Evolutionary conservation across 768 basidiomycete species (phyloP).

Genomic region (Suillus lakei): DNA sequence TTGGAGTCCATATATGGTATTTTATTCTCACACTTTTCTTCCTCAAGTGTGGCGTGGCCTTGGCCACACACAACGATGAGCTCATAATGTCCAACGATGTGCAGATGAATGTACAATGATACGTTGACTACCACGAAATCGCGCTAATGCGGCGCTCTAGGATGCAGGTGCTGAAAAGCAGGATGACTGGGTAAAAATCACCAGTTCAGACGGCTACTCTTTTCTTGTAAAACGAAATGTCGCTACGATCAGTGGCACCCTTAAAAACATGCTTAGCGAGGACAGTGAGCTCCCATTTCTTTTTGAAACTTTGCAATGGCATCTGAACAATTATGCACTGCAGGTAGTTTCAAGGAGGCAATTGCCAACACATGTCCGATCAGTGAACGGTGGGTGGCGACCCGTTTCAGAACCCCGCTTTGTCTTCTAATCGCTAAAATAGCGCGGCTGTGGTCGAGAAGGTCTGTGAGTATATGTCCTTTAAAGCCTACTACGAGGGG

Average conservation of each 20-base stretch:
- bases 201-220: conserved; percentile 79
- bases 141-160: conserved; percentile 6
- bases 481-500: conserved; percentile 80
- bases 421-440: neutral
- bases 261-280: conserved; percentile 79
- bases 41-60: neutral
- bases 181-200: conserved; percentile 75
- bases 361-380: conserved; percentile 70
- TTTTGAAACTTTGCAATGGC: conserved; percentile 12
- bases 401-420: neutral
- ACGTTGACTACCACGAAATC: neutral
- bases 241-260: conserved; percentile 78
- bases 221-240: conserved; percentile 80
- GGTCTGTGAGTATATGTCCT: conserved; percentile 87
- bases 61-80: conserved; percentile 5
- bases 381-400: conserved; percentile 63
- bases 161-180: conserved; percentile 17
- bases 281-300: conserved; percentile 52
- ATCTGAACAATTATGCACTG: conserved; percentile 11
- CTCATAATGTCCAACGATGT: conserved; percentile 25
- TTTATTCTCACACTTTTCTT: conserved; percentile 24
- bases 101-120: conserved; percentile 23
- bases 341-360: conserved; percentile 80
- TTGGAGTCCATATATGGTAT: conserved; percentile 15
- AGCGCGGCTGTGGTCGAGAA: conserved; percentile 83